Evolutionary conservation across 768 basidiomycete genomes (phyloP).

Genomic region (Trichaptum fuscoviolaceum): DNA sequence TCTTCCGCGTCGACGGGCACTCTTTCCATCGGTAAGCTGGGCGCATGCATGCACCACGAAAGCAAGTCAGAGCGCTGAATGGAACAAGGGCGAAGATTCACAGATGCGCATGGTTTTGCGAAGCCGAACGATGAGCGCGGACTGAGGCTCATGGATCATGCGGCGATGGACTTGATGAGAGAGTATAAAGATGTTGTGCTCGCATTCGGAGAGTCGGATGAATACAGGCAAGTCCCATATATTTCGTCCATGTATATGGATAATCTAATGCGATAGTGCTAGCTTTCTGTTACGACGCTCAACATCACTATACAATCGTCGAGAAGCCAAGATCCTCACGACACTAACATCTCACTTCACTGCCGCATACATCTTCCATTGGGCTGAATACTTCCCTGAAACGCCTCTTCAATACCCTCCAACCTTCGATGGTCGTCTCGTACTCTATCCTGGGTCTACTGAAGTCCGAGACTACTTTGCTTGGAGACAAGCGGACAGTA

Average conservation of each 20-base stretch:
- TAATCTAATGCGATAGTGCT: background rate
- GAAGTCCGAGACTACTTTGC: constrained; percentile 89
- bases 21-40: constrained; percentile 79
- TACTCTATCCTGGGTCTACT: constrained; percentile 68
- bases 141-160: constrained; percentile 86
- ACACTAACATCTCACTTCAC: constrained; percentile 86
- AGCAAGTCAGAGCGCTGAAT: background rate
- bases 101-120: constrained; percentile 71
- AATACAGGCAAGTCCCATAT: constrained; percentile 68
- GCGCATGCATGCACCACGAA: constrained; percentile 2
- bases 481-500: constrained; percentile 96
- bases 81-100: constrained; percentile 51
- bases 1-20: constrained; percentile 89
- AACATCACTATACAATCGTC: constrained; percentile 77
- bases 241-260: background rate
- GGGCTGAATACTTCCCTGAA: constrained; percentile 75
- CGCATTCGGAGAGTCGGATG: constrained; percentile 95
- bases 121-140: constrained; percentile 94
- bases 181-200: constrained; percentile 80
- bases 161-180: constrained; percentile 76
- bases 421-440: constrained; percentile 86
- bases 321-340: constrained; percentile 81
- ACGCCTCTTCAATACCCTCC: constrained; percentile 75
- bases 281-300: constrained; percentile 85
- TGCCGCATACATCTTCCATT: constrained; percentile 82